These are phyloP conservation scores for Darksidea phi DNA, from an alignment of 495 filamentous ascomycete genomes.

Conservation along the genomic window DNA sequence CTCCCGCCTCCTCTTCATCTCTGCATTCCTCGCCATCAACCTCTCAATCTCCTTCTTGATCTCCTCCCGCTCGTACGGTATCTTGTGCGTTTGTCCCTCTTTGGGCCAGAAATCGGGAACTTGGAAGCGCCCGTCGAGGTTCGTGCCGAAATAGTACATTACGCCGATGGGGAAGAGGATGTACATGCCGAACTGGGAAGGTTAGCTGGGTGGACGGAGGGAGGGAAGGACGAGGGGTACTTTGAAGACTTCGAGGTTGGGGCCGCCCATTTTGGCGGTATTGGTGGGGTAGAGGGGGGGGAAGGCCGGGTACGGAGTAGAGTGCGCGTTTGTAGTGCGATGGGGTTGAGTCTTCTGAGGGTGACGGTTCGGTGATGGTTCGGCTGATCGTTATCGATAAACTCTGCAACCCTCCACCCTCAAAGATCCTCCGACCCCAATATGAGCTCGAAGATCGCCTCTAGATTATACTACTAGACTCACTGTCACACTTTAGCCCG, in stretches of 20 bases:
- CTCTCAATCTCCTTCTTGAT: slow-evolving; percentile 43
- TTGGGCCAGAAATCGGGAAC: slow-evolving; percentile 94
- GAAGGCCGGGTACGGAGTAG: background rate
- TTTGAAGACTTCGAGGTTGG: slow-evolving; percentile 96
- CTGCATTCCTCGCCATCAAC: slow-evolving; percentile 30
- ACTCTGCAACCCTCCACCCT: too few relatives aligned
- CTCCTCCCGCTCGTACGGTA: slow-evolving; percentile 87
- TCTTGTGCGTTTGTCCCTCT: slow-evolving; percentile 77
- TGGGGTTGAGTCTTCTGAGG: background rate
- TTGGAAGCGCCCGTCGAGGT: slow-evolving; percentile 86
- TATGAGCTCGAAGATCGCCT: too few relatives aligned
- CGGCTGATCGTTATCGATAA: background rate
- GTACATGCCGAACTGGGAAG: slow-evolving; percentile 85
- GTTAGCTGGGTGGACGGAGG: slow-evolving; percentile 17
- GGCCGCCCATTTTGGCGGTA: slow-evolving; percentile 62
- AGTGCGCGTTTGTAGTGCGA: background rate
- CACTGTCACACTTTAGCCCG: too few relatives aligned
- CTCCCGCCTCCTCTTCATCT: slow-evolving; percentile 24
- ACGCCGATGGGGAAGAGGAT: slow-evolving; percentile 97
- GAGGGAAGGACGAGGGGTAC: slow-evolving; percentile 48
- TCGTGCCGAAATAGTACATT: slow-evolving; percentile 99
- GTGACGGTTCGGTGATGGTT: slow-evolving; percentile 20
- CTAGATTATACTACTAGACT: too few relatives aligned
- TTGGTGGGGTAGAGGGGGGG: background rate
- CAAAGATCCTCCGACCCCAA: too few relatives aligned